These are phyloP conservation scores for Aureobasidium zeae DNA, from an alignment of 2,329 filamentous ascomycete genomes.

Conservation along the genomic window DNA sequence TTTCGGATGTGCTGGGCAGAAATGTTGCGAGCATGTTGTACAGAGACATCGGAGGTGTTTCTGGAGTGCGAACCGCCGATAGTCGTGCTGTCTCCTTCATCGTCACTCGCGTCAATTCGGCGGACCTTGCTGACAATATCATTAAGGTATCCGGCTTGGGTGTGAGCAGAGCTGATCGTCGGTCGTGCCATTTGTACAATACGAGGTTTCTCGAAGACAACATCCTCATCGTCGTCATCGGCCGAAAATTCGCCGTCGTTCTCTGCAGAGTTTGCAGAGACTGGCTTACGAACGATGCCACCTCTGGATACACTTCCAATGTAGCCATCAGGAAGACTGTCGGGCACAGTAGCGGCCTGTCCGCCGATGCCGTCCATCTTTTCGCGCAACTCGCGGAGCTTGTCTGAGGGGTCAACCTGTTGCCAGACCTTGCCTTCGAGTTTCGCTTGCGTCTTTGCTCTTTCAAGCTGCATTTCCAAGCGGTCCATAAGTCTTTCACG, in stretches of 20 bases:
- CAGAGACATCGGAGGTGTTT: constrained; percentile 40
- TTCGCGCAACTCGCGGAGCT: constrained; percentile 81
- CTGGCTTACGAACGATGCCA: constrained; percentile 30
- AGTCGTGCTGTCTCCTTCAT: constrained; percentile 60
- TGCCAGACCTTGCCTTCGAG: constrained; percentile 91
- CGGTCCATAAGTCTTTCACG: constrained; percentile 87
- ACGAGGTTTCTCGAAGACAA: constrained; percentile 68
- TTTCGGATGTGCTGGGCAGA: neutral
- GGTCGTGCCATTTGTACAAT: constrained; percentile 72
- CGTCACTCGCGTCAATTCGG: constrained; percentile 63
- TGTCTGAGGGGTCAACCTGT: constrained; percentile 74
- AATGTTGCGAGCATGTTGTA: neutral
- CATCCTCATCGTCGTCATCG: constrained; percentile 48
- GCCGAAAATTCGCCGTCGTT: constrained; percentile 41
- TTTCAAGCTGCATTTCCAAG: constrained; percentile 87
- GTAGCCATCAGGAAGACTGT: constrained; percentile 14
- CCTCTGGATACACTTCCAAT: constrained; percentile 30
- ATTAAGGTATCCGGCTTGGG: constrained; percentile 50
- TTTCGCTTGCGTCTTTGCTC: constrained; percentile 96
- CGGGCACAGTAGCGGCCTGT: neutral
- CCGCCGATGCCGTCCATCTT: constrained; percentile 65
- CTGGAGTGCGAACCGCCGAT: constrained; percentile 63
- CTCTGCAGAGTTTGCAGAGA: constrained; percentile 30
- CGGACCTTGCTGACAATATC: constrained; percentile 57
- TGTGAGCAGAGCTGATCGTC: constrained; percentile 42